Evolutionary conservation across 352 stramenopile species (phyloP).

Genomic region (Phytophthora nicotianae): DNA sequence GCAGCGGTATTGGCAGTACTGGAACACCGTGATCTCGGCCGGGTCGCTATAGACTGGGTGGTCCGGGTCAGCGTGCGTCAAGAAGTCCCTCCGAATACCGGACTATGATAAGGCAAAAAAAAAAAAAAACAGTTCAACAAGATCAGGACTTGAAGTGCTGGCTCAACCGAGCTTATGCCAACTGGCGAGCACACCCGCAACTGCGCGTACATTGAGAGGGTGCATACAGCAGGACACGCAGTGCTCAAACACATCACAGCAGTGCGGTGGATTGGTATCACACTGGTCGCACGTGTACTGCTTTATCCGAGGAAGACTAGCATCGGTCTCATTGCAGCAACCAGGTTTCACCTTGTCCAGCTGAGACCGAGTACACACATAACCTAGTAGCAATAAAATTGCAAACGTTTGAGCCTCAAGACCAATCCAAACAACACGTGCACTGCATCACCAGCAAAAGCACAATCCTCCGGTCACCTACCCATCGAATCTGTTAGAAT

Average conservation of each 20-base stretch:
- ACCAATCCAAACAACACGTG: neutral
- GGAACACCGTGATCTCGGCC: conserved; percentile 63
- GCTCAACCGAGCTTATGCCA: conserved; percentile 4
- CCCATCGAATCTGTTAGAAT: conserved; percentile 63
- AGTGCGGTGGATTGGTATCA: conserved; percentile 71
- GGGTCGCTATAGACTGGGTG: conserved; percentile 71
- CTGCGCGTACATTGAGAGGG: conserved; percentile 59
- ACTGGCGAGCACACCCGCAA: conserved; percentile 6
- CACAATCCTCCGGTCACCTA: conserved; percentile 10
- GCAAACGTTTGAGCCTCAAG: neutral
- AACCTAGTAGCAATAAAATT: conserved; percentile 30
- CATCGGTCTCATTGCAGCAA: conserved; percentile 68
- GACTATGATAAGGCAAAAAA: conserved; percentile 34
- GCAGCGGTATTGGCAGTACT: conserved; percentile 73
- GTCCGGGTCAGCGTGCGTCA: conserved; percentile 60
- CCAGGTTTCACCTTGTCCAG: conserved; percentile 42
- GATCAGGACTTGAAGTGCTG: conserved; percentile 5
- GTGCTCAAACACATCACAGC: conserved; percentile 70
- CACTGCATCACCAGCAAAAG: conserved; percentile 7
- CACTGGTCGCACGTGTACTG: conserved; percentile 69
- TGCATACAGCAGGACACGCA: conserved; percentile 86
- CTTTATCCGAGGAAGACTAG: conserved; percentile 53
- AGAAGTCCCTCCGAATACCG: conserved; percentile 59
- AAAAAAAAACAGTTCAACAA: conserved; percentile 18
- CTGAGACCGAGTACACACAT: conserved; percentile 56